Evolutionary conservation across 805 yeast species (phyloP), one percentile per base, ranked within the genome.

Genomic region (Candida pseudofarinosa): DNA sequence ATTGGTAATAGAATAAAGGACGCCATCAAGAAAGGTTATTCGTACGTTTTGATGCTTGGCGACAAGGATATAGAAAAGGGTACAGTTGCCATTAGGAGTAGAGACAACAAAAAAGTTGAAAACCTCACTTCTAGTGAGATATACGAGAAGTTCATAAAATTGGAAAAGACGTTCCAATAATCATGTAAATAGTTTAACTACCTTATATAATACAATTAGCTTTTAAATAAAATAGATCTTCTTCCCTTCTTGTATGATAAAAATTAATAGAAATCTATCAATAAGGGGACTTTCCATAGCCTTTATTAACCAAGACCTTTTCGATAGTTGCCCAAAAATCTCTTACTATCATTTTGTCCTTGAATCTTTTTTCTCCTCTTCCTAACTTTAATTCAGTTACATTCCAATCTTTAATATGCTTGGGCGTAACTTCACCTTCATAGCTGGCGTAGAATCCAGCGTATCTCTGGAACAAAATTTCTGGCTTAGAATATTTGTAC

Each of bases 241-340:
- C 30, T 14, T 38, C 26, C 26, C 16, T 2, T 13, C 12, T 4
- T 37, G 12, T 16, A 26, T 26, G 28, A 20, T 13, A 35, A 20
- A 19, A 10, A n/a, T 17, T 28, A 40, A 23, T 23, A 6, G 10
- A 23, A n/a, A n/a, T n/a, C n/a, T n/a, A 23, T 23, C 28, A 23
- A 23, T 23, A 23, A 10, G 28, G 10, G 32, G 49, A 47, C 35
- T 47, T 56, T 7, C 73, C 73, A 44, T 67, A 69, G 12, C 97
- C 96, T 56, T 79, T 77, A 14, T 79, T 66, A 4, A 80, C 60
- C 75, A 93, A 76, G 50, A 81, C 78, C 57, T 74, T 81, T 53
- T 93, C 98, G 39, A 91, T 64, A 32, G 77, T 77, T 38, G 80
- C 84, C 99, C 99, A 91, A 53, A 93, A 79, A 41, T 76, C 77